These are phyloP conservation scores for Hordeum pubiflorum DNA, from an alignment of 202 grass and related monocot genomes.

Conservation along the genomic window DNA sequence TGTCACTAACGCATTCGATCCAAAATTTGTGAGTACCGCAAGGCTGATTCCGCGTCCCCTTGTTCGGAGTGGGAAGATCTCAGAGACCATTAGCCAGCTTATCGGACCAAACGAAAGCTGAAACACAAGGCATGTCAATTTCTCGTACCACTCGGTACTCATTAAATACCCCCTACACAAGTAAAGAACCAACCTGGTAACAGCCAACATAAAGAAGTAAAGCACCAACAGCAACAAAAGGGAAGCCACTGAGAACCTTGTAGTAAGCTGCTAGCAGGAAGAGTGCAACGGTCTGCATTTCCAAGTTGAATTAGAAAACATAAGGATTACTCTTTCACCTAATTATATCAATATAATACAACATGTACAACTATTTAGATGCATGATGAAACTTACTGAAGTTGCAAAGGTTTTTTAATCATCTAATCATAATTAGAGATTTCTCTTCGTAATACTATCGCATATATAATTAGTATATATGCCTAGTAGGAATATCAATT, in stretches of 20 bases:
- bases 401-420: not conserved
- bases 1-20: conserved; percentile 82
- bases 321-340: not conserved
- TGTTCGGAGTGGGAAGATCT: conserved; percentile 90
- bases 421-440: not conserved
- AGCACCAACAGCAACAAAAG: conserved; percentile 77
- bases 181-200: conserved; percentile 56
- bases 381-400: not conserved
- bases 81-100: conserved; percentile 95
- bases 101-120: conserved; percentile 95
- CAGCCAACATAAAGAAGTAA: conserved; percentile 87
- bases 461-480: not conserved
- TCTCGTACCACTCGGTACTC: not conserved
- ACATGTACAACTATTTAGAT: not conserved
- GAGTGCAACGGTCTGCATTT: conserved; percentile 74
- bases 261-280: conserved; percentile 91
- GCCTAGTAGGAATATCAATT: not conserved
- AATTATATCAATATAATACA: not conserved
- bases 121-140: conserved; percentile 18
- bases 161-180: not conserved
- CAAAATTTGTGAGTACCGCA: conserved; percentile 80
- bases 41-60: conserved; percentile 95
- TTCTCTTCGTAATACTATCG: not conserved
- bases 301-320: not conserved
- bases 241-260: conserved; percentile 61